Evolutionary conservation across 2,329 filamentous ascomycete genomes (phyloP), one percentile per base, ranked within the genome.

Genomic region (Penicillium griseofulvum): DNA sequence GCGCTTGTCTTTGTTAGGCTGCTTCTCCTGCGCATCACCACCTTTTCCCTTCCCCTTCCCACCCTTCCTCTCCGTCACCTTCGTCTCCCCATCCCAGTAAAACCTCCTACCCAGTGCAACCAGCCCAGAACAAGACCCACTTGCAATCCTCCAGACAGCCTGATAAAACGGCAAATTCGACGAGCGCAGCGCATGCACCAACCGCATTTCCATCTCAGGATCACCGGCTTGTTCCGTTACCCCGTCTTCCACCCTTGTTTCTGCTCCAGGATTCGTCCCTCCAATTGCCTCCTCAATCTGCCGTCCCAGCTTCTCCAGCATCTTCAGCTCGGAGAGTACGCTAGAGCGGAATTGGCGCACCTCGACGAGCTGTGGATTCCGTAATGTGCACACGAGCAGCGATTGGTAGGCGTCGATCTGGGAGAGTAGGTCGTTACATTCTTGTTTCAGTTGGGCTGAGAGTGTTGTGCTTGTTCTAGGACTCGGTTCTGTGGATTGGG

Each of bases 141-240:
- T 88, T 16, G 84, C 84, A 22, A 82, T 79, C 28, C 72, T 71
- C 87, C 87, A 89, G 2, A 89, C 77, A 6, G 82, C 79, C 59
- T 84, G 80, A 51, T 85, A 83, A 65, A 87, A 89, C 0, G 83
- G 80, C 11, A 89, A 66, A 70, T 90, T 90, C 0, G 84, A 87
- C 8, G 84, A 87, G 47, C 81, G 78, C 43, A 88, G 74, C 28
- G 82, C 80, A 65, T 87, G 83, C n/a, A 77, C 67, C 16, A 76
- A 67, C 51, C 74, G 71, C 54, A 63, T 61, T 50, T 72, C 68
- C 8, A 62, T 48, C 28, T 67, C 66, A 2, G 55, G n/a, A 36
- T 65, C 59, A 28, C 56, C 60, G 49, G 31, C 5, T 16, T 16
- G 31, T 34, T 5, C 3, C 9, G 41, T 34, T n/a, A 71, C 52